Conservation (phyloP, 306 rosid genomes). For the Oemleria cerasiformis region DNA sequence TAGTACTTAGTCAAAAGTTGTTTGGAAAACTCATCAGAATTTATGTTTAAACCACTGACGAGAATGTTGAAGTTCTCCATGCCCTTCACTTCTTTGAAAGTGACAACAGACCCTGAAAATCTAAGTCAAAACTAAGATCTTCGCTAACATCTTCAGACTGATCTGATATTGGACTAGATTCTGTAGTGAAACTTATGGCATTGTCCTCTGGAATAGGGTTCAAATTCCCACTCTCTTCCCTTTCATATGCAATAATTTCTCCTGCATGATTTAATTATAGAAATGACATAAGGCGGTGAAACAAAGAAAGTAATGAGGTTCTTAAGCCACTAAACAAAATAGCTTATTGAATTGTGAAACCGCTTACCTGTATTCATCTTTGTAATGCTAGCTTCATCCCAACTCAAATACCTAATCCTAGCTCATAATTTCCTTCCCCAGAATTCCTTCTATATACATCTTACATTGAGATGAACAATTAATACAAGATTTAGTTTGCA, state of each 20-base stretch:
- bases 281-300: too few species aligned
- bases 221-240: constrained; percentile 12
- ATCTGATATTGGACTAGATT: constrained; percentile 6
- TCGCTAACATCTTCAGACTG: constrained; percentile 28
- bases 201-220: constrained; percentile 10
- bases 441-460: too few species aligned
- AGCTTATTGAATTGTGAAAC: too few species aligned
- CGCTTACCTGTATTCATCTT: too few species aligned
- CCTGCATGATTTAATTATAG: constrained; percentile 20
- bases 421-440: too few species aligned
- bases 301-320: neutral
- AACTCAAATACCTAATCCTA: too few species aligned
- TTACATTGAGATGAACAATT: neutral
- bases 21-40: constrained; percentile 43
- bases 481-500: neutral
- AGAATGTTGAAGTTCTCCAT: constrained; percentile 34
- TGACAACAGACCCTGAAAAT: constrained; percentile 37
- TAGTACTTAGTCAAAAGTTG: constrained; percentile 37
- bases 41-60: constrained; percentile 40
- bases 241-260: constrained; percentile 4
- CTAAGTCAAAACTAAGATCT: constrained; percentile 26
- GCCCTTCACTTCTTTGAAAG: constrained; percentile 45
- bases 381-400: too few species aligned
- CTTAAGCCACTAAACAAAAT: too few species aligned
- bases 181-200: neutral